Evolutionary conservation across 345 rosid genomes (phyloP).

Genomic region (Trapa bicornis): DNA sequence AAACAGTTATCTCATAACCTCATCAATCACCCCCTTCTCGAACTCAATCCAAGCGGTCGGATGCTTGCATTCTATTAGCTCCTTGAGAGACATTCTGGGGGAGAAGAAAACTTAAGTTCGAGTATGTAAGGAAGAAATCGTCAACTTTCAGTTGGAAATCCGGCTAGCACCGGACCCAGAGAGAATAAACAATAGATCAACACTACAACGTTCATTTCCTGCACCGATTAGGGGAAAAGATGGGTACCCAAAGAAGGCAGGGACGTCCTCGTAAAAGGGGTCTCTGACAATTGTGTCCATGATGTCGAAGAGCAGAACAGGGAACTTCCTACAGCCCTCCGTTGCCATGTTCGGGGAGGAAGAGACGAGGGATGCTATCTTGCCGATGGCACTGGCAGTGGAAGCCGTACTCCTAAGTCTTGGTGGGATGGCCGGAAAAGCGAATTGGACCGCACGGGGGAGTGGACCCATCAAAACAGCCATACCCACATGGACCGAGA

Average conservation of each 20-base stretch:
- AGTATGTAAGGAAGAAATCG: constrained; percentile 9
- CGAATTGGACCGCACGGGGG: neutral
- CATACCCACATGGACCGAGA: neutral
- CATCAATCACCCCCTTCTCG: constrained; percentile 70
- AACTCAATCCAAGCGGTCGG: constrained; percentile 86
- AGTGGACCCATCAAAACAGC: neutral
- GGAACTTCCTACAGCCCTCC: constrained; percentile 37
- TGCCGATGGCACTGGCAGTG: neutral
- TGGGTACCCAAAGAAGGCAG: constrained; percentile 62
- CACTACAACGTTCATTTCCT: neutral
- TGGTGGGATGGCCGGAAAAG: constrained; percentile 1
- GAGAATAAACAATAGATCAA: neutral
- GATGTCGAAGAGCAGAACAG: constrained; percentile 79
- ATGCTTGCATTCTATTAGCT: constrained; percentile 65
- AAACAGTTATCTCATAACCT: constrained; percentile 26
- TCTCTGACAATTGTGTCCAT: constrained; percentile 98
- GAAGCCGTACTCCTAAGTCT: constrained; percentile 12
- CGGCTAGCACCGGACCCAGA: neutral
- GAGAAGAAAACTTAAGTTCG: constrained; percentile 11
- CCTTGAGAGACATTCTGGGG: constrained; percentile 68
- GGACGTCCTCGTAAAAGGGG: constrained; percentile 78
- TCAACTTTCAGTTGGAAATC: neutral
- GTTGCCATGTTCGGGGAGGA: neutral
- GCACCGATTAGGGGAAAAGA: too few species aligned
- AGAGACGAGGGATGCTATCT: constrained; percentile 1